Base-by-base conservation (phyloP, 768 basidiomycete species). In the Infundibulicybe gibba region DNA sequence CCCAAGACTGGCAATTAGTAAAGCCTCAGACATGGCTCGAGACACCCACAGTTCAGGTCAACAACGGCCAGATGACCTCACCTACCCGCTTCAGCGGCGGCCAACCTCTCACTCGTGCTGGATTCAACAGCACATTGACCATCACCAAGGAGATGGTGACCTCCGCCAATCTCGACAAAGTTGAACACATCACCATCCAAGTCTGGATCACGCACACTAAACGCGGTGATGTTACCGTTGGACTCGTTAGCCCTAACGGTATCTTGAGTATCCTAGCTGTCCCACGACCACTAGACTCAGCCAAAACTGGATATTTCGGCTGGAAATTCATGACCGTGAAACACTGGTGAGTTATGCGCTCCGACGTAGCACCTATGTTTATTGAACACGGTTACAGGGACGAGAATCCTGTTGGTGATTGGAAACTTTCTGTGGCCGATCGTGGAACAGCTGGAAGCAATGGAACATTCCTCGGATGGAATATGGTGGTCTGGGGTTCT, bases 271-370 rank as follows among this genome's bases (percentile, higher is more conserved):
- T 97, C 6, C 67, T 99, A 40, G 94, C 86, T 15, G 79, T 82
- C 16, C 75, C 72, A 45, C 79, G 97, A 49, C 60, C 70, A 19
- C 73, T 72, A 13, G 97, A 99, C 58, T 61, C 62, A 25, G 81
- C 79, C 9, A 64, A 59, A 6, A 75, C 72, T 11, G 95, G 97
- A 3, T 95, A 79, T 63, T 80, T 81, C 14, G 94, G 91, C 0
- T 99, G 97, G 97, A 85, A 80, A 8, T 99, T 99, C 64, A 97
- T 97, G 94, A 80, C 82, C 20, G 79, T 98, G 50, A 99, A 99
- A 66, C 97, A 99, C 57, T 99, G 97, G 94, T 95, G 47, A 60
- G 84, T 69, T 6, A 38, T 30, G 17, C 17, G 6, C 33, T 21
- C 16, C 37, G 11, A 6, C 21, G 19, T 14, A 6, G 10, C 35